A percentile compares a stretch with the other conserved stretches of the same genome.
Conservation (phyloP, 1,284 basidiomycete genomes). For the Leccinum pachyderme region DNA sequence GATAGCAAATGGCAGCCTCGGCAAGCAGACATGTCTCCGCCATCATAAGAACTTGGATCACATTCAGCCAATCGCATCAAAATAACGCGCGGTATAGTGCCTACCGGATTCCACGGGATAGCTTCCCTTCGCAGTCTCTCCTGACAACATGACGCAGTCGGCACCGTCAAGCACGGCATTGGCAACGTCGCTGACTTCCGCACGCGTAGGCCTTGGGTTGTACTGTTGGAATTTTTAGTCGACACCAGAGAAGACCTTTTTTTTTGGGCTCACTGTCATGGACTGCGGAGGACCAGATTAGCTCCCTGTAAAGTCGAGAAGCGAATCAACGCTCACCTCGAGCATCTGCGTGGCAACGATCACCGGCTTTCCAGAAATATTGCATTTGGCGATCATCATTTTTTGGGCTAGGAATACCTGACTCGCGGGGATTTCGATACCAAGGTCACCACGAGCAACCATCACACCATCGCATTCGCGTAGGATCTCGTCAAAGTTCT, state of each 20-base stretch:
- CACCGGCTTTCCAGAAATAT: constrained; percentile 94
- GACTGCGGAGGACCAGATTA: constrained; percentile 50
- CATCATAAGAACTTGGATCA: constrained; percentile 87
- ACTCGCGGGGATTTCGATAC: constrained; percentile 96
- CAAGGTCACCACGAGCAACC: constrained; percentile 97
- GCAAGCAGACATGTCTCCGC: constrained; percentile 96
- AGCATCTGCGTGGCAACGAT: constrained; percentile 99
- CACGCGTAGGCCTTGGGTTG: constrained; percentile 96
- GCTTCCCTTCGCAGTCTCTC: constrained; percentile 94
- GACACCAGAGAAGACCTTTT: not conserved
- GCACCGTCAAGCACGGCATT: constrained; percentile 97
- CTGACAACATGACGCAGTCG: constrained; percentile 98
- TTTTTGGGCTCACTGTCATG: constrained; percentile 72
- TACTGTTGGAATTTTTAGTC: constrained; percentile 50
- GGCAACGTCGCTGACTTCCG: constrained; percentile 96
- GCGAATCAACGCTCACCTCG: constrained; percentile 59
- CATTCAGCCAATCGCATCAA: constrained; percentile 14
- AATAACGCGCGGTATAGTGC: constrained; percentile 26
- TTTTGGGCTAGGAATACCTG: constrained; percentile 99
- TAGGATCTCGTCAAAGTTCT: constrained; percentile 97
- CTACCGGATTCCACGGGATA: constrained; percentile 91
- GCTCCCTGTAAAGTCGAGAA: not conserved
- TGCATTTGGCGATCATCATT: constrained; percentile 99
- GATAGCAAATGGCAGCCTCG: constrained; percentile 91
- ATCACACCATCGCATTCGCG: constrained; percentile 94